Evolutionary conservation across 1,284 basidiomycete species (phyloP).

Genomic region (Schizophyllum commune): DNA sequence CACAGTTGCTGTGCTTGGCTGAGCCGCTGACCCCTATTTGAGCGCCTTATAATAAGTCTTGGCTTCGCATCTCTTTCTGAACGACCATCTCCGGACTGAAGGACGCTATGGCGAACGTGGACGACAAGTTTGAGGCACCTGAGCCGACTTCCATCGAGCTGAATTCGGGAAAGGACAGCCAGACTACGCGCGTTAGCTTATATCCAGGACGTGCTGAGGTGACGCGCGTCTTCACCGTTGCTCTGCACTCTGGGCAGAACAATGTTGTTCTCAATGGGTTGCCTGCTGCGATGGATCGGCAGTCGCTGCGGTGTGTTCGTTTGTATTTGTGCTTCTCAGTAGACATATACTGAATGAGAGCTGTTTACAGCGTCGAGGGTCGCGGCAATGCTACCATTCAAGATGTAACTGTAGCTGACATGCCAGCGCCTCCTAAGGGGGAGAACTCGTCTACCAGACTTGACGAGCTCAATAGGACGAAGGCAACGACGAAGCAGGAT

Average conservation of each 20-base stretch:
- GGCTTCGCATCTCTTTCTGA: no score
- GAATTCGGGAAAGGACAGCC: conserved; percentile 20
- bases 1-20: no score
- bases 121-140: no score
- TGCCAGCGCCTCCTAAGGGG: background rate
- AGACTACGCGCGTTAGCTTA: conserved; percentile 24
- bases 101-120: no score
- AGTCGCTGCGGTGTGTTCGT: conserved; percentile 26
- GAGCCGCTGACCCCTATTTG: no score
- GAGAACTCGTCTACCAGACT: conserved; percentile 9
- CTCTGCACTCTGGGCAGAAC: conserved; percentile 26
- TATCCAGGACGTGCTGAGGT: conserved; percentile 29
- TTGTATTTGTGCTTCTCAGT: background rate
- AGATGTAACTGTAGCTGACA: conserved; percentile 17
- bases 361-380: conserved; percentile 21
- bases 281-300: conserved; percentile 24
- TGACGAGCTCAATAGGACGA: conserved; percentile 1
- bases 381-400: conserved; percentile 21
- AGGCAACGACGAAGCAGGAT: conserved; percentile 14
- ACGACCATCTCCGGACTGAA: no score
- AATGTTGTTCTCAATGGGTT: conserved; percentile 25
- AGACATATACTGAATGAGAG: background rate
- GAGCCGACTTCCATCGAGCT: conserved; percentile 19
- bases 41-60: no score
- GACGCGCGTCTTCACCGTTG: conserved; percentile 24